Base-by-base conservation (phyloP, 192 early-diverging fungal species). In the Martensiomyces pterosporus region DNA sequence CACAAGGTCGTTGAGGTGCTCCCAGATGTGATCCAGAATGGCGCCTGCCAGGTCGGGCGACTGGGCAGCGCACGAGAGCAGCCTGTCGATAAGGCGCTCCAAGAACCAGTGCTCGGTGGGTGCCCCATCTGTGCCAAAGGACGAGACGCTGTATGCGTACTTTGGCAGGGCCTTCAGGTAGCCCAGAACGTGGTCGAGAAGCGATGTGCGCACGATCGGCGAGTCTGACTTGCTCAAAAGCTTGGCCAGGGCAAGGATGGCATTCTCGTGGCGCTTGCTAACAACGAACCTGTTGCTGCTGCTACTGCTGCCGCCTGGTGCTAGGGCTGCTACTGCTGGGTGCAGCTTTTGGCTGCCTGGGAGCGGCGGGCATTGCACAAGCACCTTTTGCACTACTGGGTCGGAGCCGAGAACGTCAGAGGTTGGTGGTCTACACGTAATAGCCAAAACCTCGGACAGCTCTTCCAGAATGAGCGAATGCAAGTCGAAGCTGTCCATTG, bases 391-490 rank as follows among this genome's bases (percentile, higher is more conserved):
- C 17, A 63, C 47, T 0, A 42, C 57, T 0, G 65, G 43, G 48
- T 74, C 66, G 6, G 24, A 18, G 32, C 21, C 52, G 33, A 48
- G 22, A 15, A 40, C 49, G 17, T 43, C 22, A 26, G 17, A 26
- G 23, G 42, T 24, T 1, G 48, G 22, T n/a, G 43, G 15, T 15
- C 46, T 52, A 23, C 43, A 55, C 14, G 57, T 51, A 16, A 51
- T 34, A 16, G 60, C 55, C 16, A 75, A 60, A 3, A 64, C 55
- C 41, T 43, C 42, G 6, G 72, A 63, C n/a, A 75, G 60, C 56
- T 75, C 72, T 43, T 75, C 72, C 42, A 75, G 60, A 60, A 75
- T 75, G 16, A 68, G 72, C 56, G 64, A 68, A 24, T 75, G 72
- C 35, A 75, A 55, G 39, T 68, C 47, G 21, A 57, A 19, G 22